Evolutionary conservation across 805 yeast genomes (phyloP), one percentile per base, ranked within the genome.

Genomic region (Saturnispora galanensis): DNA sequence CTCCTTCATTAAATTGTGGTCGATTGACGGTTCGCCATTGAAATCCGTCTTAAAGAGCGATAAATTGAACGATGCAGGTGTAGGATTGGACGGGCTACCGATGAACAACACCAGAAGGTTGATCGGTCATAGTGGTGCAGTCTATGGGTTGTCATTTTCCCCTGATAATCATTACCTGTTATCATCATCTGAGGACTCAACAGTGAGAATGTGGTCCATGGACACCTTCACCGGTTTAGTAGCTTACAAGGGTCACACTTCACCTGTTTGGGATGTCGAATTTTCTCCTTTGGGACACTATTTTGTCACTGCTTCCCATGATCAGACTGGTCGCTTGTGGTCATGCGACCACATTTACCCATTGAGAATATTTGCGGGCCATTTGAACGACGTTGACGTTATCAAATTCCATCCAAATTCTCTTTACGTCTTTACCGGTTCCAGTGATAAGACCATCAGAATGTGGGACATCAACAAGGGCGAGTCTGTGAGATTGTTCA

Each of bases 391-490:
- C 66, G 97, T 93, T 33, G 97, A 93, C 59, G 80, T 90, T 53
- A 95, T 90, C 32, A 81, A 80, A 41, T 93, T 90, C 74, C 98
- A 93, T 66, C 97, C 98, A 21, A 93, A 93, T 62, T 89, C 96
- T 8, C 84, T 89, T 40, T 93, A 93, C 60, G 79, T 93, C 6
- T 81, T 93, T 57, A 90, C 98, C 0, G 99, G 98, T 6, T 86
- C 96, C 5, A 77, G 89, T 50, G 99, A 93, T 65, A 87, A 88
- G 65, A 87, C 97, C 0, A 83, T 94, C 57, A 74, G 98, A 51
- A 89, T 93, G 97, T 93, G 99, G 99, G 98, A 93, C 62, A 79
- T 93, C 21, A 76, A 80, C 32, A 75, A 80, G 35, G 99, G 98
- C 34, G 81, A 79, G 51, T 79, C 94, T 35, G 97, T 89, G 28